Evolutionary conservation across 192 early-diverging fungal genomes (phyloP).

Genomic region (Geranomyces michiganensis): DNA sequence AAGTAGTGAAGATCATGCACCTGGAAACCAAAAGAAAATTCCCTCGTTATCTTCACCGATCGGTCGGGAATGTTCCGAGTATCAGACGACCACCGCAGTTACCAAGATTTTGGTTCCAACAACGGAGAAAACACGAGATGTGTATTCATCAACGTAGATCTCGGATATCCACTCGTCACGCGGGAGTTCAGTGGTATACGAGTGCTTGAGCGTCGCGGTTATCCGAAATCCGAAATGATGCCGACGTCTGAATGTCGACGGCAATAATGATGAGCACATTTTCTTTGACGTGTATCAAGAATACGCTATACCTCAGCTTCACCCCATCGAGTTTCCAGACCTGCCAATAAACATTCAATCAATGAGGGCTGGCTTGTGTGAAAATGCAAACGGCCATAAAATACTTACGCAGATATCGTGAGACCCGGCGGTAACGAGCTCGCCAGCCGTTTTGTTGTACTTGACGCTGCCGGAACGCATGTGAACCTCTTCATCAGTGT

Average conservation of each 20-base stretch:
- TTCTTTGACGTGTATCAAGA: neutral
- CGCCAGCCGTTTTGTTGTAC: constrained; percentile 38
- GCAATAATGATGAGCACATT: too few species aligned
- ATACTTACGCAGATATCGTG: constrained; percentile 28
- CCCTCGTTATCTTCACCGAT: too few species aligned
- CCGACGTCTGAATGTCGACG: neutral
- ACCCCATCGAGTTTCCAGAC: too few species aligned
- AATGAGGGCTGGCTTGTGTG: too few species aligned
- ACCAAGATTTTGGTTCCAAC: constrained; percentile 51
- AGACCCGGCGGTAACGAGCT: constrained; percentile 49
- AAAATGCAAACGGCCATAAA: too few species aligned
- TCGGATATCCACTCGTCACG: constrained; percentile 50
- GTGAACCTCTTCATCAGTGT: neutral
- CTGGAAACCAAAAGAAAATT: neutral
- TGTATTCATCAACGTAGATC: constrained; percentile 37
- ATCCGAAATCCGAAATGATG: constrained; percentile 19
- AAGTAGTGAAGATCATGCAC: neutral
- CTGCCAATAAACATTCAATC: too few species aligned
- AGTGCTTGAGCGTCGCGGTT: constrained; percentile 20
- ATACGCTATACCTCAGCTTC: constrained; percentile 17
- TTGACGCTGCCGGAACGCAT: constrained; percentile 25
- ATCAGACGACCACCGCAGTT: too few species aligned
- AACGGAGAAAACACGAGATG: constrained; percentile 37
- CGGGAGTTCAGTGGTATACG: constrained; percentile 35
- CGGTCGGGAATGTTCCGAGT: too few species aligned